Base-by-base conservation (phyloP, 202 grass and related monocot genomes). In the Zoysia matrella region DNA sequence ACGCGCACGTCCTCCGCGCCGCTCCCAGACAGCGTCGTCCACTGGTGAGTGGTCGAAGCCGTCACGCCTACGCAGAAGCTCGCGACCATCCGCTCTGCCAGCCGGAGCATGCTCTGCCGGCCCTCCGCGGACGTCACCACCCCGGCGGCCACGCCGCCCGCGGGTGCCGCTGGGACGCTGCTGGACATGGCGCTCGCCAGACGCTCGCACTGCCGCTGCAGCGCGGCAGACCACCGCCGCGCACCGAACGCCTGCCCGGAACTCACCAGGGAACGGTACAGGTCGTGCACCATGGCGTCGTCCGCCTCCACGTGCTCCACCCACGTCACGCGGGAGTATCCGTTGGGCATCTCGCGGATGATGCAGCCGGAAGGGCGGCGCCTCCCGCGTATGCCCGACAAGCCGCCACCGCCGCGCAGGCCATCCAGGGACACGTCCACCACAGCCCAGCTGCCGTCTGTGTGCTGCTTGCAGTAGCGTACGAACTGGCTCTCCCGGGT, bases 381-480 rank as follows among this genome's bases (percentile, higher is more conserved):
- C 1, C 92, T 88, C 22, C 86, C 82, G 1, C 88, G 73, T 14
- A 41, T 45, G 0, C 7, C 11, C 1, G 70, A 44, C 4, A 52
- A 22, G 22, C 22, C 36, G 6, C 63, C 46, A 43, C 61, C 56
- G 15, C 74, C 69, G 45, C 90, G 92, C 8, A 94, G 47, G 11
- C 84, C 75, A 4, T 98, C 95, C 1, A 94, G 42, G 13, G 95
- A 98, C 56, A 98, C 95, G 42, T 98, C 95, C n/a, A 98, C 92
- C 2, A 98, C 90, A 18, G 95, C 95, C 95, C 95, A 98, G 11
- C 80, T 88, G 46, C 92, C 95, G 15, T 92, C 90, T 0, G 80
- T 45, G 3, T 94, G 92, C 50, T 98, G 95, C 84, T 98, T 98
- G 90, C 95, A 94, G 88, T 98, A 98, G 46, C 95, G 90, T 55